Evolutionary conservation across 1,284 basidiomycete genomes (phyloP), one percentile per base, ranked within the genome.

Genomic region (Abortiporus biennis): DNA sequence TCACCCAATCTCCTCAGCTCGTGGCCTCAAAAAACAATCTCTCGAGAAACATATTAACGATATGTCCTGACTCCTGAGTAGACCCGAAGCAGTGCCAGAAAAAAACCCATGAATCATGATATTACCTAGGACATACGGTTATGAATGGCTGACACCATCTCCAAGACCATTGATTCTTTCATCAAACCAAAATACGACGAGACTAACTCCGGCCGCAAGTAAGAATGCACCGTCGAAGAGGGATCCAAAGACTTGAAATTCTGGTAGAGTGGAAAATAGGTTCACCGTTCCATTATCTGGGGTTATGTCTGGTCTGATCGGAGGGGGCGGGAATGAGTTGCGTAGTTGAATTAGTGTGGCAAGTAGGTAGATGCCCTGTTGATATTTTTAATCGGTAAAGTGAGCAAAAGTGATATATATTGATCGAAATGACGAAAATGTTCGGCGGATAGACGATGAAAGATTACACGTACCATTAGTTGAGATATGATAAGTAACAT

Each of bases 261-360:
- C 71, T 1, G 85, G 85, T 16, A 89, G 74, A 2, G 80, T 83
- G 6, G 76, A 65, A 54, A 89, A 86, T n/a, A 88, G 62, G 53
- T 85, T 85, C 34, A 55, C 41, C 19, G 58, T 56, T n/a, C 47
- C 45, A 13, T 33, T 45, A 40, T 57, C 56, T 3, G 54, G 37
- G 9, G 51, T 45, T 33, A 47, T 50, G 25, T 52, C 56, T 13
- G 51, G 56, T 5, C 46, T 48, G 0, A 54, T 32, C 19, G 65
- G 47, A 1, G 71, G 66, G 0, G 78, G 79, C 3, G 85, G 85
- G 56, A 88, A 88, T 4, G 81, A 79, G 15, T 79, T 78, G 33
- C 85, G 80, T 31, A 89, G 66, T 58, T 89, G 85, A 13, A 88
- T 78, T 36, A 88, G 65, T 0, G 85, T 89, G 1, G 84, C 80